These are phyloP conservation scores for Mycogone perniciosa DNA, from an alignment of 2,329 filamentous ascomycete genomes.

Conservation along the genomic window DNA sequence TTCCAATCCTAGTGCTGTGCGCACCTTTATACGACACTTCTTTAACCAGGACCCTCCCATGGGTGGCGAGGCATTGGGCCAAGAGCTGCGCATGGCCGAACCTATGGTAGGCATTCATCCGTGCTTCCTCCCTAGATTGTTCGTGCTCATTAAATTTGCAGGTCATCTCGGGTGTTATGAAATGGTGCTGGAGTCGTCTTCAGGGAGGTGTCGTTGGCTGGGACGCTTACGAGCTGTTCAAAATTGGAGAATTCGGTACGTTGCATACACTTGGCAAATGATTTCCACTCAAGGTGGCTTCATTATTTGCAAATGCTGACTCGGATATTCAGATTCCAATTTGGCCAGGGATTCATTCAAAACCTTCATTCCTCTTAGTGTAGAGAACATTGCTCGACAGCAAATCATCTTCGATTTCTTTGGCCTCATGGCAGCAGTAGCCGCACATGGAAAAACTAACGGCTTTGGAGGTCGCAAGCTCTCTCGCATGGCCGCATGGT, in stretches of 20 bases:
- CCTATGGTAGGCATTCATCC: constrained; percentile 65
- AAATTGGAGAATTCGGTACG: constrained; percentile 83
- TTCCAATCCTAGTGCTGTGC: constrained; percentile 84
- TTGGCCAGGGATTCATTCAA: constrained; percentile 90
- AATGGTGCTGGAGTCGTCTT: constrained; percentile 97
- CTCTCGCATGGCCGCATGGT: constrained; percentile 94
- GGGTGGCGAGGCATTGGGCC: constrained; percentile 64
- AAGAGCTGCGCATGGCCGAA: constrained; percentile 87
- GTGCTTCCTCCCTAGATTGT: neutral
- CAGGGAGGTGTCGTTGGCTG: constrained; percentile 88
- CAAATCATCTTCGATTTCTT: constrained; percentile 96
- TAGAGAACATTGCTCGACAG: constrained; percentile 77
- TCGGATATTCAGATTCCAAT: constrained; percentile 62
- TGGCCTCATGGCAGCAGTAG: constrained; percentile 82
- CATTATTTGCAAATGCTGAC: neutral
- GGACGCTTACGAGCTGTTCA: constrained; percentile 96
- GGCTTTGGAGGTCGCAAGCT: constrained; percentile 89
- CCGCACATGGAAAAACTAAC: constrained; percentile 88
- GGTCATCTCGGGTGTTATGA: constrained; percentile 89
- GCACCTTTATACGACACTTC: constrained; percentile 87
- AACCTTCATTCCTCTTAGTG: constrained; percentile 91
- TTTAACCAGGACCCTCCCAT: constrained; percentile 65
- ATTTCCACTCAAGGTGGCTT: neutral
- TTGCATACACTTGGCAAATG: neutral
- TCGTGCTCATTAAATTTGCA: constrained; percentile 33